Evolutionary conservation across 2,329 filamentous ascomycete species (phyloP).

Genomic region (Tolypocladium ovalisporum): DNA sequence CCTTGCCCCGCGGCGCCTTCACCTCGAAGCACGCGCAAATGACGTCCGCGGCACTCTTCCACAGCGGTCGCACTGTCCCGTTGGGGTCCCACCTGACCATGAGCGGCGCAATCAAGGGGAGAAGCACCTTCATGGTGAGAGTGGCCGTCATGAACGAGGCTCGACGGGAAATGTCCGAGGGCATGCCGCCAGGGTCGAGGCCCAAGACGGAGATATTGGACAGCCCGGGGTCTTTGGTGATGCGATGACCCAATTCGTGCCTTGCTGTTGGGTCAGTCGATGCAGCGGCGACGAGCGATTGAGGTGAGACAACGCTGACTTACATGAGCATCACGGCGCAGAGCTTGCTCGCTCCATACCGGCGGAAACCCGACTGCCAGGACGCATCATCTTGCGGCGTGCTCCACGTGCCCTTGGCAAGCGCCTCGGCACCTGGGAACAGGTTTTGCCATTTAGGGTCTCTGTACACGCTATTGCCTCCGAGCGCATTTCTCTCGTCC

Average conservation of each 20-base stretch:
- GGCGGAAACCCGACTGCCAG: constrained; percentile 16
- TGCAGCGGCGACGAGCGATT: background rate
- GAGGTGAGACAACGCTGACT: constrained; percentile 2
- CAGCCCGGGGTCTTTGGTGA: constrained; percentile 20
- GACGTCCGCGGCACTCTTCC: constrained; percentile 22
- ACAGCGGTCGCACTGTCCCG: constrained; percentile 14
- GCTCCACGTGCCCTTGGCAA: constrained; percentile 23
- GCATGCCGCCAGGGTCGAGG: constrained; percentile 27
- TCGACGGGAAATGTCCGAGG: constrained; percentile 17
- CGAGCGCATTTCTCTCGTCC: constrained; percentile 14
- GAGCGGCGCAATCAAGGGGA: constrained; percentile 13
- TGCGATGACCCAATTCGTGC: constrained; percentile 23
- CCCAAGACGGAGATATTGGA: constrained; percentile 23
- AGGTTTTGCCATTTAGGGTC: constrained; percentile 13
- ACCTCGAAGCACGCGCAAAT: constrained; percentile 19
- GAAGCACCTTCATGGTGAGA: constrained; percentile 11
- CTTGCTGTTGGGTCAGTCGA: constrained; percentile 8
- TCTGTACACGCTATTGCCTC: constrained; percentile 10
- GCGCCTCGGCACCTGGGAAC: constrained; percentile 16
- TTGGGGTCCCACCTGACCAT: constrained; percentile 17
- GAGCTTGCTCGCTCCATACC: constrained; percentile 28
- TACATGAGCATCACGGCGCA: constrained; percentile 24
- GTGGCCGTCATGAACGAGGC: constrained; percentile 12
- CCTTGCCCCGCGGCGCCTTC: constrained; percentile 14
- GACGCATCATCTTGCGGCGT: constrained; percentile 16